Conservation (phyloP, 2,329 filamentous ascomycete genomes). For the Allantophomopsis cytisporea region DNA sequence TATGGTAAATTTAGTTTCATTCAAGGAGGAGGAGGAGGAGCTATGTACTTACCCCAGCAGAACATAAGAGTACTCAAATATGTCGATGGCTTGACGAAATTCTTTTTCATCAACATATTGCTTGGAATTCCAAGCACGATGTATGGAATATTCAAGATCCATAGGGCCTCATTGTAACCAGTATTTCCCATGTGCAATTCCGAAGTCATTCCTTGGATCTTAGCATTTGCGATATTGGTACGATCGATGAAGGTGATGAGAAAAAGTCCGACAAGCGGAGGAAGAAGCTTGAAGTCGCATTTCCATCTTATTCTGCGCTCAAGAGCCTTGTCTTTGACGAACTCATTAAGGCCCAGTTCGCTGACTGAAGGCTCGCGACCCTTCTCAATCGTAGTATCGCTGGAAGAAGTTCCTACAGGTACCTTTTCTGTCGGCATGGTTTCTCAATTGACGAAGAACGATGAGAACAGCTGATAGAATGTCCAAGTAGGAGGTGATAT, state of each 20-base stretch:
- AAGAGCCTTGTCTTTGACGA: background rate
- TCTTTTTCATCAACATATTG: slow-evolving; percentile 26
- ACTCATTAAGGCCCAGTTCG: background rate
- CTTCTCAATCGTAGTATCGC: no score
- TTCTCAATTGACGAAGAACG: no score
- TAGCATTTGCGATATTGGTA: slow-evolving; percentile 33
- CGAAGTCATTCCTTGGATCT: slow-evolving; percentile 20
- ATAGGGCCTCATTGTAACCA: slow-evolving; percentile 26
- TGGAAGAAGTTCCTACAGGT: no score
- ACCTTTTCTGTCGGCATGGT: no score
- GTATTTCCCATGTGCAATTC: slow-evolving; percentile 24
- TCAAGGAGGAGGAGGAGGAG: background rate
- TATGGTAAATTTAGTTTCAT: slow-evolving; percentile 10
- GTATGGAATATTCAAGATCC: slow-evolving; percentile 30
- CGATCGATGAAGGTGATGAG: slow-evolving; percentile 36
- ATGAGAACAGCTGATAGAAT: no score
- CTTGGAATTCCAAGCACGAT: slow-evolving; percentile 29
- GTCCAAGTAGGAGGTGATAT: no score
- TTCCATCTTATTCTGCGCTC: slow-evolving; percentile 1
- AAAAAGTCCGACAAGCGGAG: slow-evolving; percentile 44
- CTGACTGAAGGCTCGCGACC: no score
- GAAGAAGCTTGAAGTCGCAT: slow-evolving; percentile 20
- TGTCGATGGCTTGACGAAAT: background rate
- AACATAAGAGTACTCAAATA: background rate
- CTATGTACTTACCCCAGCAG: background rate